Evolutionary conservation across 78 protist genomes (phyloP).

Genomic region (Polysphondylium violaceum): DNA sequence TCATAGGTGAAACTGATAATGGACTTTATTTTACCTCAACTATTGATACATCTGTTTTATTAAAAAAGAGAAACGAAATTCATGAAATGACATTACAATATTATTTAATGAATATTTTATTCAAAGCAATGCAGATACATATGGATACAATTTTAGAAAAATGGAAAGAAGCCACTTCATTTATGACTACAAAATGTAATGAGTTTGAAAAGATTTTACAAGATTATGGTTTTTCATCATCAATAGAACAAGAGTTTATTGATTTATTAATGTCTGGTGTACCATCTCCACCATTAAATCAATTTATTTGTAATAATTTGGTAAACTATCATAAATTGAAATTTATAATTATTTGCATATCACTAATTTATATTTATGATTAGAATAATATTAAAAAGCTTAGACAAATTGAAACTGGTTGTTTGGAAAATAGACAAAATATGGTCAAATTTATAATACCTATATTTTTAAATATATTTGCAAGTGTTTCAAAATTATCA

Average conservation of each 20-base stretch:
- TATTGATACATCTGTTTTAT: background rate
- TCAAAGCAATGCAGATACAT: background rate
- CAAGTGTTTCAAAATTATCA: background rate
- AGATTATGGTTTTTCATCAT: slow-evolving; percentile 37
- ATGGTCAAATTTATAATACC: background rate
- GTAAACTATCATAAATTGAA: background rate
- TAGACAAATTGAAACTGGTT: background rate
- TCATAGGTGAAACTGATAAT: slow-evolving; percentile 34
- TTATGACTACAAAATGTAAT: background rate
- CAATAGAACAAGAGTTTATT: slow-evolving; percentile 34
- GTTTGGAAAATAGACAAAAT: background rate
- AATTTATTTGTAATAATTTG: slow-evolving; percentile 28
- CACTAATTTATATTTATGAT: background rate
- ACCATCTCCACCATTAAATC: slow-evolving; percentile 29
- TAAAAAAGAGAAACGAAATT: slow-evolving; percentile 10
- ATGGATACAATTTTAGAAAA: background rate
- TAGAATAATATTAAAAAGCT: background rate
- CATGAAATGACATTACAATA: slow-evolving; percentile 15
- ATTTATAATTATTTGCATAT: background rate
- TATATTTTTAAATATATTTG: background rate
- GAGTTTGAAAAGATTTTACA: slow-evolving; percentile 17
- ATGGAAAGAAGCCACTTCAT: slow-evolving; percentile 19
- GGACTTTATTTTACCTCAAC: slow-evolving; percentile 2
- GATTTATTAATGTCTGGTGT: slow-evolving; percentile 58
- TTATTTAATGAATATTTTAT: background rate